phyloP scores from a whole-genome alignment of 228 moss, liverwort and hornwort genomes.

The Sphagnum fallax region DNA sequence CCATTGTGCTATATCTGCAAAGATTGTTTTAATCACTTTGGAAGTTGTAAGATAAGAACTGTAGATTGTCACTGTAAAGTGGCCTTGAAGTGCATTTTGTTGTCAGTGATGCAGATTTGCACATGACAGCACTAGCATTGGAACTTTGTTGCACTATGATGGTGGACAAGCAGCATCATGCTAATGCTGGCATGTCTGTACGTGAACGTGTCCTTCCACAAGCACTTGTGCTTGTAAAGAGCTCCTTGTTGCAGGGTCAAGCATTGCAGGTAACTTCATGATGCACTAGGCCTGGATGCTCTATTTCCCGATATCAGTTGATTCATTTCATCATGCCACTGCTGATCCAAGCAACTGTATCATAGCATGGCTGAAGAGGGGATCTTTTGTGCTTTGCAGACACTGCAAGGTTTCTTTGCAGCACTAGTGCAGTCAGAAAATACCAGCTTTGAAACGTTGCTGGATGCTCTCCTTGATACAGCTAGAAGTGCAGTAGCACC shows the following conservation, averaged over 20 bases:
- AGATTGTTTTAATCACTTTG: too few species aligned
- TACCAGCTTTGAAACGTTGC: constrained; percentile 92
- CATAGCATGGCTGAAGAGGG: not conserved
- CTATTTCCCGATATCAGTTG: not conserved
- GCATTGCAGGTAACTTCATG: constrained; percentile 72
- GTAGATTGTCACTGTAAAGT: too few species aligned
- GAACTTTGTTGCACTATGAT: constrained; percentile 99
- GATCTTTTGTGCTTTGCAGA: constrained; percentile 38
- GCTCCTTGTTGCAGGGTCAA: constrained; percentile 94
- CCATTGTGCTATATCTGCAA: too few species aligned
- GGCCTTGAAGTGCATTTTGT: not conserved
- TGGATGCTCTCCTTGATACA: constrained; percentile 91
- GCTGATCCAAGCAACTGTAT: too few species aligned
- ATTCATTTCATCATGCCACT: too few species aligned
- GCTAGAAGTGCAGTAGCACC: constrained; percentile 74
- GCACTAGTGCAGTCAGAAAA: constrained; percentile 93
- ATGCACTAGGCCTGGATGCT: too few species aligned
- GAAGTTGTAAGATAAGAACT: too few species aligned
- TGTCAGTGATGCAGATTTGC: constrained; percentile 95
- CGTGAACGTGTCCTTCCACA: constrained; percentile 91
- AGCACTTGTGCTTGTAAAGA: constrained; percentile 90
- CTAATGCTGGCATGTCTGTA: constrained; percentile 89
- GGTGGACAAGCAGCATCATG: constrained; percentile 93
- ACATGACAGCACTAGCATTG: constrained; percentile 97
- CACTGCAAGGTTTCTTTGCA: constrained; percentile 95